phyloP scores from a whole-genome alignment of 176 grass and related monocot species.

The Carex pumila region DNA sequence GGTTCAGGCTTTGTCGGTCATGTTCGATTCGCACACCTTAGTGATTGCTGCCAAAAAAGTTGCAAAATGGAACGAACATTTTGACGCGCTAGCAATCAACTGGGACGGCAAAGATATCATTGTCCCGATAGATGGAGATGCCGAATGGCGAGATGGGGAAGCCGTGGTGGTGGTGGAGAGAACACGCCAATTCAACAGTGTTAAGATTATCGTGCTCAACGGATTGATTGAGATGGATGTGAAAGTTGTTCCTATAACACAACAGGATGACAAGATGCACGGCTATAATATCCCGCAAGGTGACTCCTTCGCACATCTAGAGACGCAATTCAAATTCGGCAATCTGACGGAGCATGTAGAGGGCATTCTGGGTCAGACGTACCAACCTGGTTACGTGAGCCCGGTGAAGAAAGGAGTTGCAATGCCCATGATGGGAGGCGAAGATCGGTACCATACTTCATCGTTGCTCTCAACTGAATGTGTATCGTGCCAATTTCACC shows the following conservation, averaged over 20 bases:
- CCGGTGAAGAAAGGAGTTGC: slow-evolving; percentile 26
- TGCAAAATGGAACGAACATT: slow-evolving; percentile 23
- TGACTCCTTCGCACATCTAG: slow-evolving; percentile 28
- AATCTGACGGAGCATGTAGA: slow-evolving; percentile 5
- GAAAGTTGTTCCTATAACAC: slow-evolving; percentile 34
- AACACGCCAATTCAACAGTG: slow-evolving; percentile 21
- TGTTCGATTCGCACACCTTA: slow-evolving; percentile 37
- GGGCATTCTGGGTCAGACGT: slow-evolving; percentile 32
- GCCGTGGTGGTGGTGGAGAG: background rate
- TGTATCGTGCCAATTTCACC: background rate
- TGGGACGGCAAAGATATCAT: slow-evolving; percentile 28
- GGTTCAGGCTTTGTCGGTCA: slow-evolving; percentile 37
- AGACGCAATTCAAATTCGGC: slow-evolving; percentile 17
- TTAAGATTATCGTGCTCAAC: background rate
- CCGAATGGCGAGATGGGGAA: slow-evolving; percentile 10
- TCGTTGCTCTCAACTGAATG: slow-evolving; percentile 26
- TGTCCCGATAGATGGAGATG: slow-evolving; percentile 25
- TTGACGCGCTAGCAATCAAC: slow-evolving; percentile 23
- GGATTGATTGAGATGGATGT: slow-evolving; percentile 20
- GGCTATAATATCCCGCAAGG: slow-evolving; percentile 23
- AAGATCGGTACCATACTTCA: slow-evolving; percentile 25
- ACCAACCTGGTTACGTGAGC: slow-evolving; percentile 17
- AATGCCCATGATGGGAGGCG: slow-evolving; percentile 39
- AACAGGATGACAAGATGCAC: slow-evolving; percentile 32
- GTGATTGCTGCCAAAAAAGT: slow-evolving; percentile 30